phyloP scores from a whole-genome alignment of 306 rosid species.

The Glycyrrhiza uralensis region DNA sequence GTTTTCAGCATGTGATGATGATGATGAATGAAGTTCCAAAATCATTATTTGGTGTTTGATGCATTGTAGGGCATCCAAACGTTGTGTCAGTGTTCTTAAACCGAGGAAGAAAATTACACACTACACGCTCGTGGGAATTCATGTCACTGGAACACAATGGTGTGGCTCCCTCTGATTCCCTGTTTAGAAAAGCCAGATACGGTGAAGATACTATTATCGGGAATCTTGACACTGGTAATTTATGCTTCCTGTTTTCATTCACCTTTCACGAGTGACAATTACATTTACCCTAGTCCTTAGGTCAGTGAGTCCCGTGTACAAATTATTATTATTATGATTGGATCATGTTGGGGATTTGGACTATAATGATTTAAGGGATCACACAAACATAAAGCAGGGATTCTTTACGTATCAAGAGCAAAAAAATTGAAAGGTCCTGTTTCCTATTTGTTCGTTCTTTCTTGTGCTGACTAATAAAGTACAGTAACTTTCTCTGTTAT shows the following conservation, averaged over 20 bases:
- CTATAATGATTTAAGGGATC: not conserved
- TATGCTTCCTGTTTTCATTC: not conserved
- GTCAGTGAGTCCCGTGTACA: not conserved
- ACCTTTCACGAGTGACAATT: not conserved
- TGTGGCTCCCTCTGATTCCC: constrained; percentile 20
- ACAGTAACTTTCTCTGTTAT: constrained; percentile 1
- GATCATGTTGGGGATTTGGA: not conserved
- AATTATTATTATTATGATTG: not conserved
- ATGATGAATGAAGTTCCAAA: not conserved
- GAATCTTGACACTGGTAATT: constrained; percentile 62
- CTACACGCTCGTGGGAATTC: constrained; percentile 80
- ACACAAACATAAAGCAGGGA: not conserved
- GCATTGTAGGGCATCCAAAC: constrained; percentile 48
- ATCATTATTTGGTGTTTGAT: not conserved
- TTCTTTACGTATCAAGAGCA: not conserved
- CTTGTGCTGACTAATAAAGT: constrained; percentile 1
- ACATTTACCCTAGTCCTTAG: not conserved
- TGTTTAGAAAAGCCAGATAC: constrained; percentile 49
- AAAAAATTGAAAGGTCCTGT: constrained; percentile 5
- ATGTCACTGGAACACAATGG: constrained; percentile 49
- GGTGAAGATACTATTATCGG: constrained; percentile 66
- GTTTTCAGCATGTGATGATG: not conserved
- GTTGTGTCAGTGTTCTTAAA: constrained; percentile 60
- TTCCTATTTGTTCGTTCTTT: constrained; percentile 5
- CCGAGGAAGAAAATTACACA: constrained; percentile 69